Percentiles rank a stretch among this genome's conserved stretches.
Evolutionary conservation across 495 filamentous ascomycete species (phyloP).

Genomic region (Neurospora tetraspora): DNA sequence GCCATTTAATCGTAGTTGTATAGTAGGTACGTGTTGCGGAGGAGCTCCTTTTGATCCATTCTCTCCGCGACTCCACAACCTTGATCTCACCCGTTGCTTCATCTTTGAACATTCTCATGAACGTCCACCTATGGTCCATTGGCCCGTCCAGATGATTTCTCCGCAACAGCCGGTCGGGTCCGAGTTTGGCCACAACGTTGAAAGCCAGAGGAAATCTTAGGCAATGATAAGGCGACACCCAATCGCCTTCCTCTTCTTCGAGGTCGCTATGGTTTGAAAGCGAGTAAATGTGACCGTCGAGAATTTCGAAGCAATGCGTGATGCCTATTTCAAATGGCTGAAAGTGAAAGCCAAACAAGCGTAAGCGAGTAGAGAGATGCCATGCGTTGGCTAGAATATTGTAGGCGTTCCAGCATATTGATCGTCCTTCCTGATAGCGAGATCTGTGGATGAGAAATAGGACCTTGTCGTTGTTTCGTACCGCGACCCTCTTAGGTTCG

Average conservation of each 20-base stretch:
- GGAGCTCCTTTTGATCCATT: slow-evolving; percentile 54
- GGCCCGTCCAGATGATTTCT: slow-evolving; percentile 63
- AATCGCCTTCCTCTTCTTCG: slow-evolving; percentile 55
- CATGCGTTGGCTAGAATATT: slow-evolving; percentile 29
- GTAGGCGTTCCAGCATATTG: slow-evolving; percentile 23
- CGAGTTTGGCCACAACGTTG: slow-evolving; percentile 23
- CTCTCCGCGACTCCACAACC: slow-evolving; percentile 61
- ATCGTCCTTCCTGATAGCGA: background rate
- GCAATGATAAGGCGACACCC: slow-evolving; percentile 63
- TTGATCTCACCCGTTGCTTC: slow-evolving; percentile 49
- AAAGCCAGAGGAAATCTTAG: slow-evolving; percentile 45
- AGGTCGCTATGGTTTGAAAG: slow-evolving; percentile 58
- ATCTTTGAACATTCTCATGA: slow-evolving; percentile 53
- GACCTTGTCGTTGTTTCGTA: slow-evolving; percentile 53
- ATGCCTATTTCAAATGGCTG: slow-evolving; percentile 56
- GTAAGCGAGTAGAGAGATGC: slow-evolving; percentile 17
- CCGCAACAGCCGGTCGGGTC: slow-evolving; percentile 45
- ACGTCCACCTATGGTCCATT: slow-evolving; percentile 68
- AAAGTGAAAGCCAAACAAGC: slow-evolving; percentile 40
- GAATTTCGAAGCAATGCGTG: slow-evolving; percentile 62
- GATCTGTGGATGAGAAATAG: slow-evolving; percentile 32
- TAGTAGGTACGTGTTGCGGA: slow-evolving; percentile 61
- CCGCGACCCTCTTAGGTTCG: slow-evolving; percentile 48
- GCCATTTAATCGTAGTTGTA: slow-evolving; percentile 41
- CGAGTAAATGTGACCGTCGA: slow-evolving; percentile 59